Conservation (phyloP, 2,329 filamentous ascomycete genomes). For the Emmonsiellopsis sp. region DNA sequence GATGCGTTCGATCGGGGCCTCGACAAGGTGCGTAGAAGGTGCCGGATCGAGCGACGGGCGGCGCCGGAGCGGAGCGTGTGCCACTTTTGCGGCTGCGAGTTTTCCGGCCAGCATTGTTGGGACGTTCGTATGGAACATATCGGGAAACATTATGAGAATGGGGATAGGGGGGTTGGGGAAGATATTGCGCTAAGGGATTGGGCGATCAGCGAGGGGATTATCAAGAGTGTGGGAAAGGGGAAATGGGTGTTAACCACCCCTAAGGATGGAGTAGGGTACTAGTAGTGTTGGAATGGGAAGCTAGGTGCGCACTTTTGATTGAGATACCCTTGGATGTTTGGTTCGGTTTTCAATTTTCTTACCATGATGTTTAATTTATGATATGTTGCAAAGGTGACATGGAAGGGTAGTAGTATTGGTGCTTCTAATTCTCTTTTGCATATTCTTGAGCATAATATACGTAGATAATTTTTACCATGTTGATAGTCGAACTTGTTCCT, state of each 20-base stretch:
- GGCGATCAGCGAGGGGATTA: conserved; percentile 28
- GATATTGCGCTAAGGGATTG: conserved; percentile 32
- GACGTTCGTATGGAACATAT: conserved; percentile 82
- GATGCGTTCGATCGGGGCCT: conserved; percentile 44
- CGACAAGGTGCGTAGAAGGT: conserved; percentile 47
- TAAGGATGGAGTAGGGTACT: too few species aligned
- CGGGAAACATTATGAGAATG: conserved; percentile 66
- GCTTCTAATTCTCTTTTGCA: too few species aligned
- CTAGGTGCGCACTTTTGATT: too few species aligned
- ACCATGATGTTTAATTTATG: too few species aligned
- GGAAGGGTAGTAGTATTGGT: too few species aligned
- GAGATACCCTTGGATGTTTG: too few species aligned
- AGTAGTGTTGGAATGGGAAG: too few species aligned
- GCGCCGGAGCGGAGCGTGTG: conserved; percentile 55
- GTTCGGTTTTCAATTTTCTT: too few species aligned
- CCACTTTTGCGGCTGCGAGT: conserved; percentile 48
- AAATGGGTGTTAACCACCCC: conserved; percentile 10
- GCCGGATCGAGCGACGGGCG: conserved; percentile 50
- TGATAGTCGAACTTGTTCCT: too few species aligned
- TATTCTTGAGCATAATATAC: too few species aligned
- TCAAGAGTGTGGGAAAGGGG: conserved; percentile 12
- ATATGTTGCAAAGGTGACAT: too few species aligned
- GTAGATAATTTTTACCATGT: too few species aligned
- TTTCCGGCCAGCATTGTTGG: conserved; percentile 59
- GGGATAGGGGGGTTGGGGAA: conserved; percentile 26